Evolutionary conservation across 768 basidiomycete genomes (phyloP), one percentile per base, ranked within the genome.

Genomic region (Termitomyces sp.): DNA sequence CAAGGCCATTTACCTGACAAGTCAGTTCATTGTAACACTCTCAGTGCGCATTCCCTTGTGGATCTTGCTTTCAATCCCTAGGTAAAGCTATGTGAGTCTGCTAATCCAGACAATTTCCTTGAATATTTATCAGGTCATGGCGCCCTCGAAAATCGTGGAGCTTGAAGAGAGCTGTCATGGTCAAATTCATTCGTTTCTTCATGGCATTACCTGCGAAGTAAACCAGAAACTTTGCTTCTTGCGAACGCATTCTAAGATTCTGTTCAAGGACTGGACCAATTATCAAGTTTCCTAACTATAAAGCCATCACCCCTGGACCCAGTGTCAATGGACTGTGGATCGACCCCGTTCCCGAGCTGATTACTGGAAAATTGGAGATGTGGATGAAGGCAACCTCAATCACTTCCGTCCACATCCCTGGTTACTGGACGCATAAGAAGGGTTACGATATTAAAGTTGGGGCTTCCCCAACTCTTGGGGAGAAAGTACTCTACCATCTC

Each of bases 401-500:
- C 21, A 54, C 68, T 4, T 68, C 78, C 0, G 65, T 72, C 44
- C 71, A 71, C 35, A 71, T 85, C 38, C 79, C 83, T 14, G 83
- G 81, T 7, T 85, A 84, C 61, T 83, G 82, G 82, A 66, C 73
- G 21, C 73, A 78, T 65, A 78, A 76, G 62, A 66, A 68, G 28
- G 75, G 73, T 1, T 58, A 64, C 3, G 62, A 66, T 14, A 71
- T 72, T 46, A 55, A 66, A 24, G 59, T 73, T 45, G 75, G 72
- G 37, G 66, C 71, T 22, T 57, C 73, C 1, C 75, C 80, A 4
- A 66, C 62, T 45, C 71, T 73, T 0, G 80, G 78, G 21, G 82
- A 84, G 66, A 83, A 81, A 58, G 75, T 85, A 4, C 64, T 84
- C n/a, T 80, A 80, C 62, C 70, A 71, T 45, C 66, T 88, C n/a